A percentile compares a stretch with the other conserved stretches of the same genome.
These are phyloP conservation scores for Wickerhamiella azyma DNA, from an alignment of 805 yeast genomes.

Conservation along the genomic window DNA sequence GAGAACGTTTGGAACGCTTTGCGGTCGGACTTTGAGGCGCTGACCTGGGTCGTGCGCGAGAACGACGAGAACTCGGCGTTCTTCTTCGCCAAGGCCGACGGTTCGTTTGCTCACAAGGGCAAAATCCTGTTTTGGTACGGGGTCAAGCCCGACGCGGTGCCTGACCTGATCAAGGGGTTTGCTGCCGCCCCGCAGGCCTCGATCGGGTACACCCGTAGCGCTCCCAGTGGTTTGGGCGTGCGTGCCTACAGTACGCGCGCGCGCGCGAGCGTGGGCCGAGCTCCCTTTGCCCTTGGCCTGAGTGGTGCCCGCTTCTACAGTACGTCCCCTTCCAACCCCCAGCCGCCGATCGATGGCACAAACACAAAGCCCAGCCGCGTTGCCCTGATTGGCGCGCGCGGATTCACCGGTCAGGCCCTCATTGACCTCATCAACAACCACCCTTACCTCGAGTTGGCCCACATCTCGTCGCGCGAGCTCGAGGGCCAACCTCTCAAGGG, in stretches of 20 bases:
- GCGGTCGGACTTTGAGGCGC: constrained; percentile 52
- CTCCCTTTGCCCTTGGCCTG: not conserved
- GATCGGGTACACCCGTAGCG: constrained; percentile 10
- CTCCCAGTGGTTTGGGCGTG: constrained; percentile 17
- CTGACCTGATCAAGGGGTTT: constrained; percentile 45
- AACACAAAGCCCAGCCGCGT: constrained; percentile 55
- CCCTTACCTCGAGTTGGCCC: constrained; percentile 74
- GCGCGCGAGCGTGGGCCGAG: too few relatives aligned
- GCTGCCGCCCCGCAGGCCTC: constrained; percentile 12
- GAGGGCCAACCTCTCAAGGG: constrained; percentile 77
- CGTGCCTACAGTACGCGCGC: constrained; percentile 18
- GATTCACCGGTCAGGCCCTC: constrained; percentile 89
- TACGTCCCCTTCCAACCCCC: constrained; percentile 36
- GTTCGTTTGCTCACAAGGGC: constrained; percentile 83
- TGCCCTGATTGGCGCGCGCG: constrained; percentile 97
- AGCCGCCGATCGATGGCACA: constrained; percentile 58
- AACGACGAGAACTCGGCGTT: constrained; percentile 82
- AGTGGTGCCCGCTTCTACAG: constrained; percentile 15
- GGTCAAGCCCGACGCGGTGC: constrained; percentile 45
- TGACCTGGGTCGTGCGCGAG: constrained; percentile 85
- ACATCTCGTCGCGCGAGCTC: constrained; percentile 92
- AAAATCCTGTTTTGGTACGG: constrained; percentile 94
- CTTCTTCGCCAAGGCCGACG: constrained; percentile 87
- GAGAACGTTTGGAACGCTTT: constrained; percentile 84
- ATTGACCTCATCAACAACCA: constrained; percentile 77